Percentiles rank a stretch among this genome's conserved stretches.
phyloP scores from a whole-genome alignment of 345 rosid species.

The Citrus unshiu region DNA sequence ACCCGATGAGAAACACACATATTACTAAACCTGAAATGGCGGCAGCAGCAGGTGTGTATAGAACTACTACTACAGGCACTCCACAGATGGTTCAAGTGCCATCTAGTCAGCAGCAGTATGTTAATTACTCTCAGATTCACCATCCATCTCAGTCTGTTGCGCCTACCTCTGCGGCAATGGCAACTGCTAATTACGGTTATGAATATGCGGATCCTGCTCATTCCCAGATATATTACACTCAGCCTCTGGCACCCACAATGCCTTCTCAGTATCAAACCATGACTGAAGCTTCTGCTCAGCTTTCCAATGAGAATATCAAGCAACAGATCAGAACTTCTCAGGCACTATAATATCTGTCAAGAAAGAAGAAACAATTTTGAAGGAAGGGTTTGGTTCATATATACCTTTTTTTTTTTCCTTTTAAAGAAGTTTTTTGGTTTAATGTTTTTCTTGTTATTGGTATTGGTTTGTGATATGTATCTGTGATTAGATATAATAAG shows the following conservation, averaged over 20 bases:
- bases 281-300: conserved; percentile 53
- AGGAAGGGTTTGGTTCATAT: conserved; percentile 46
- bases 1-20: conserved; percentile 55
- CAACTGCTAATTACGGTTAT: conserved; percentile 52
- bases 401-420: neutral
- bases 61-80: conserved; percentile 46
- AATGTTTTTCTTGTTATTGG: conserved; percentile 28
- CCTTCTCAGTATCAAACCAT: conserved; percentile 90
- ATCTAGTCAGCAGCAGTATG: conserved; percentile 61
- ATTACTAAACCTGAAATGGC: conserved; percentile 65
- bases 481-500: conserved; percentile 63
- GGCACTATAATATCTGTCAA: conserved; percentile 38
- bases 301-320: conserved; percentile 47
- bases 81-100: conserved; percentile 72
- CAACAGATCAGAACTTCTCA: conserved; percentile 70
- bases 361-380: conserved; percentile 65
- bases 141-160: conserved; percentile 76
- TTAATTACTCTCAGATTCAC: conserved; percentile 77
- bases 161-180: conserved; percentile 45
- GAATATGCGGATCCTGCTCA: conserved; percentile 64
- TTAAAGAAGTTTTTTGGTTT: conserved; percentile 21
- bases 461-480: conserved; percentile 65
- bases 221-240: conserved; percentile 78
- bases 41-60: conserved; percentile 47
- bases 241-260: conserved; percentile 55